Conservation (phyloP, 352 stramenopile genomes). For the Phytopythium kandeliae region DNA sequence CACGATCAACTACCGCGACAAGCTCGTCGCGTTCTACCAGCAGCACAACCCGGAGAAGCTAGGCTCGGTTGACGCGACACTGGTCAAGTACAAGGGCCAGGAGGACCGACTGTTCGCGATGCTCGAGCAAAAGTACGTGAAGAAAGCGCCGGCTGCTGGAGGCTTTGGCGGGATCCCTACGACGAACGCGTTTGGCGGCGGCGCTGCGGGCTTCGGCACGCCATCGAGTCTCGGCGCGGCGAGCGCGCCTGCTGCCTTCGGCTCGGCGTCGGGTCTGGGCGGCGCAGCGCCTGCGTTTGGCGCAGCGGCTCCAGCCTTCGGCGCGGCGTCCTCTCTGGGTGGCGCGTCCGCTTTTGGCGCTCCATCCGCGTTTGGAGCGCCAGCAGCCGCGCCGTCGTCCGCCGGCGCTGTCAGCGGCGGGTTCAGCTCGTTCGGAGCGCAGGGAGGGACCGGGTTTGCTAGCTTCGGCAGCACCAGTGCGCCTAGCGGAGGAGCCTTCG, state of each 20-base stretch:
- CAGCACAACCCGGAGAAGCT: slow-evolving; percentile 70
- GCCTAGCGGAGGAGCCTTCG: slow-evolving; percentile 17
- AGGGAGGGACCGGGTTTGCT: slow-evolving; percentile 26
- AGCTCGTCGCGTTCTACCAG: slow-evolving; percentile 63
- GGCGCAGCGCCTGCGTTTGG: slow-evolving; percentile 30
- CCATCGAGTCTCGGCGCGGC: slow-evolving; percentile 37
- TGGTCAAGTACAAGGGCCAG: slow-evolving; percentile 72
- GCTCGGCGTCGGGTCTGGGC: slow-evolving; percentile 40
- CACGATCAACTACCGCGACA: slow-evolving; percentile 43
- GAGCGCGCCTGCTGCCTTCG: slow-evolving; percentile 34
- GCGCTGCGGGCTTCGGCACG: slow-evolving; percentile 36
- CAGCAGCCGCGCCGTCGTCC: slow-evolving; percentile 4
- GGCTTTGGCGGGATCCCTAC: slow-evolving; percentile 34
- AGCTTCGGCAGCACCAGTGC: slow-evolving; percentile 25
- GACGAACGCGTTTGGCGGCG: slow-evolving; percentile 26
- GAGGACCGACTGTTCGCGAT: slow-evolving; percentile 65
- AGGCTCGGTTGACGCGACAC: slow-evolving; percentile 52
- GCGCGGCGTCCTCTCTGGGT: slow-evolving; percentile 18
- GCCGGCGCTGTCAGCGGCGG: slow-evolving; percentile 21
- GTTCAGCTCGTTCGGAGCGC: slow-evolving; percentile 37
- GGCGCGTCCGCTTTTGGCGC: slow-evolving; percentile 25
- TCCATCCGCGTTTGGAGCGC: slow-evolving; percentile 10
- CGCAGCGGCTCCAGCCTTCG: slow-evolving; percentile 14
- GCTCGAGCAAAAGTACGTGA: slow-evolving; percentile 74
- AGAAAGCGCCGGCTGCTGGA: slow-evolving; percentile 19